phyloP scores from a whole-genome alignment of 129 eudicot species.

The Flaveria robusta region DNA sequence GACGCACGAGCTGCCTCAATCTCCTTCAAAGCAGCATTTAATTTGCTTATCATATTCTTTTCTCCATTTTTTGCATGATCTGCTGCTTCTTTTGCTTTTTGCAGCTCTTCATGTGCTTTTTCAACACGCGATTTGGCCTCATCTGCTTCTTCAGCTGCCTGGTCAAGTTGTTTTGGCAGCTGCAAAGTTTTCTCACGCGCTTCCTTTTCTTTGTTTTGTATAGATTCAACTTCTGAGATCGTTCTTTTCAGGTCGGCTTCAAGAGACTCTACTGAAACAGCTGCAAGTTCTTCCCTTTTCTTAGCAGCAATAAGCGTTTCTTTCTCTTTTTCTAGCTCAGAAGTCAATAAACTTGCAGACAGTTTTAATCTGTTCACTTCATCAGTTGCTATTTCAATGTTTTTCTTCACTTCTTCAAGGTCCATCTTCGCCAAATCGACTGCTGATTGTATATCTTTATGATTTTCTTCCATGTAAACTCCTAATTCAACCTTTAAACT shows the following conservation, averaged over 20 bases:
- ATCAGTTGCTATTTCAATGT: slow-evolving; percentile 47
- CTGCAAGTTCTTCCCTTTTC: slow-evolving; percentile 74
- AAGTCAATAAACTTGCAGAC: slow-evolving; percentile 50
- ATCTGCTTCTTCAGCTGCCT: slow-evolving; percentile 62
- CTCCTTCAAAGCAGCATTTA: slow-evolving; percentile 68
- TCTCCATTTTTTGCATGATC: slow-evolving; percentile 57
- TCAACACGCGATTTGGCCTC: slow-evolving; percentile 50
- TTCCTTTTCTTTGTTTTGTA: slow-evolving; percentile 61
- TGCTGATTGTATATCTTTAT: slow-evolving; percentile 50
- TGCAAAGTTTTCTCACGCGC: slow-evolving; percentile 63
- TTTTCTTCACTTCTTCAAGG: slow-evolving; percentile 67
- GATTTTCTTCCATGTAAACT: slow-evolving; percentile 72
- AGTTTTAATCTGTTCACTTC: slow-evolving; percentile 56
- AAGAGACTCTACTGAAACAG: slow-evolving; percentile 59
- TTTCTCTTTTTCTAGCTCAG: slow-evolving; percentile 67
- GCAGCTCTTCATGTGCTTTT: slow-evolving; percentile 50
- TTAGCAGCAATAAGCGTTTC: slow-evolving; percentile 42
- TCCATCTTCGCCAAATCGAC: slow-evolving; percentile 50
- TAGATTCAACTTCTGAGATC: slow-evolving; percentile 44
- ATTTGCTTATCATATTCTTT: slow-evolving; percentile 45
- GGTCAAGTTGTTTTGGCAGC: slow-evolving; percentile 63
- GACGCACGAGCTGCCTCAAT: slow-evolving; percentile 80
- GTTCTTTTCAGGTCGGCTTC: slow-evolving; percentile 56
- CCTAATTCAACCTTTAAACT: slow-evolving; percentile 64
- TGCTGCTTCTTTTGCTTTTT: slow-evolving; percentile 62